Evolutionary conservation across 2,329 filamentous ascomycete species (phyloP), one percentile per base, ranked within the genome.

Genomic region (Alternaria arbusti): DNA sequence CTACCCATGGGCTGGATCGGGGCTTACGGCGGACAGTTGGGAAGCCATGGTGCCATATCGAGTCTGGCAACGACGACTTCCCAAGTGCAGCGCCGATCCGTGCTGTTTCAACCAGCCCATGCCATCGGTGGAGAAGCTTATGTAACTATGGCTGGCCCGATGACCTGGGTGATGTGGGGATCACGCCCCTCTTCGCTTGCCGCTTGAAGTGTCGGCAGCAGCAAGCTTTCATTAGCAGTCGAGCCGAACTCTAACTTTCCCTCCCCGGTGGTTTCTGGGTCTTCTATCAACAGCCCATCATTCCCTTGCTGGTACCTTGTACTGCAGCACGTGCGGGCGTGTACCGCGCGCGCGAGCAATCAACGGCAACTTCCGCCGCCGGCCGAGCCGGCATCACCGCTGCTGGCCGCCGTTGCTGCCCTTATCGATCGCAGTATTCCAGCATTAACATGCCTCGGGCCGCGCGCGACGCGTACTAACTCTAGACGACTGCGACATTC

Each of bases 101-200:
- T 50, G 36, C 44, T 60, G 52, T 51, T 60, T 54, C 40, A 17
- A 43, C 15, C 56, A 49, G 62, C 63, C 67, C 59, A 60, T 50
- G 51, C 55, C 62, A 65, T 60, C 59, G 65, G 54, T 15, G 47
- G 57, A 52, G 54, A 46, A 17, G n/a, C 32, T 46, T 26, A 61
- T 40, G 47, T 59, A 65, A 67, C 32, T 46, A 59, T 50, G 52
- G 47, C 49, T 40, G 59, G 65, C 69, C 68, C 71, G 64, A 65
- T 66, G 62, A 71, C 68, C 66, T 72, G 71, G 70, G 57, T 58
- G 47, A 47, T 45, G 61, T 68, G 64, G 62, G 61, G 56, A 64
- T 63, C 44, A 49, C 55, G 61, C 67, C 69, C 61, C 66, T 63
- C 64, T 32, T 63, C 59, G 63, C 69, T 67, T 70, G 54, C 63